A percentile compares a stretch with the other conserved stretches of the same genome.
Evolutionary conservation across 2,329 filamentous ascomycete species (phyloP).

Genomic region (Furcasterigmium furcatum): DNA sequence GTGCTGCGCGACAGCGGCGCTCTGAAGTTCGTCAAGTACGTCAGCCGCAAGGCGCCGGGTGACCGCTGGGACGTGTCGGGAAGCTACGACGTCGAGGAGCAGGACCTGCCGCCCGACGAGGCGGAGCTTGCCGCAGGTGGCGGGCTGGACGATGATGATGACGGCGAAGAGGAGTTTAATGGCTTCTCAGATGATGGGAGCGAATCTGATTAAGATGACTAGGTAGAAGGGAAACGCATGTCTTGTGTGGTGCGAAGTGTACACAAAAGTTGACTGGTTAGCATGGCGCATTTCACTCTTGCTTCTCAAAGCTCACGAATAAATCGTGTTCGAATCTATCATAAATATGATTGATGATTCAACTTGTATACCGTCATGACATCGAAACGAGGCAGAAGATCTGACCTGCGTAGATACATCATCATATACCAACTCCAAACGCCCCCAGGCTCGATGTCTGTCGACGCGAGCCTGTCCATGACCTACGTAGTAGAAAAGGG

Average conservation of each 20-base stretch:
- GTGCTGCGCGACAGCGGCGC: conserved; percentile 84
- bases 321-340: too few relatives aligned
- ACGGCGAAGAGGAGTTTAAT: conserved; percentile 54
- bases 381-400: too few relatives aligned
- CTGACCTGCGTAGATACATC: too few relatives aligned
- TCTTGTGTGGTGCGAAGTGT: not conserved
- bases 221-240: not conserved
- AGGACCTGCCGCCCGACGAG: conserved; percentile 39
- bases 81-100: conserved; percentile 67
- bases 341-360: too few relatives aligned
- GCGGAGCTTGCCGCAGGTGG: conserved; percentile 20
- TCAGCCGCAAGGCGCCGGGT: conserved; percentile 76
- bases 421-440: too few relatives aligned
- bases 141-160: conserved; percentile 29
- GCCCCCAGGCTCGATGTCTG: too few relatives aligned
- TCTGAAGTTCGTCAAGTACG: conserved; percentile 94
- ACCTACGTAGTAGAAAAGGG: too few relatives aligned
- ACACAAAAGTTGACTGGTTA: not conserved
- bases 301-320: too few relatives aligned
- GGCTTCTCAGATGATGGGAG: conserved; percentile 44
- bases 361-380: too few relatives aligned
- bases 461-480: too few relatives aligned
- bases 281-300: not conserved
- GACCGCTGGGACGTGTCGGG: conserved; percentile 92
- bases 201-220: conserved; percentile 2